Base-by-base conservation (phyloP, 495 filamentous ascomycete genomes). In the Xylaria flabelliformis region DNA sequence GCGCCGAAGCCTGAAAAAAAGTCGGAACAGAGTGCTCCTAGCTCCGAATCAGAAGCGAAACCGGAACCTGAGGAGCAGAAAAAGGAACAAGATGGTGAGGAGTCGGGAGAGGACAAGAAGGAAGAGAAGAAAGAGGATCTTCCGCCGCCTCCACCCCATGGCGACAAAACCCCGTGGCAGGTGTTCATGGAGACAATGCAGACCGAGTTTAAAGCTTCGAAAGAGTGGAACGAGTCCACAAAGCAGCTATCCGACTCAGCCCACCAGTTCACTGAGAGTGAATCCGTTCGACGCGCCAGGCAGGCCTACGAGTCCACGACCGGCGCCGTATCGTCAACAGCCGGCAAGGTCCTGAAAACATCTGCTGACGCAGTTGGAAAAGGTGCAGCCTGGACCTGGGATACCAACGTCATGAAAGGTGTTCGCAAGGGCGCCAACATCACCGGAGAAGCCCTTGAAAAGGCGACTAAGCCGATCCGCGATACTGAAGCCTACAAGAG, bases 161-260 rank as follows among this genome's bases (percentile, higher is more conserved):
- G 96, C 72, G 94, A 97, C 82, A 99, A 99, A 84, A 93, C 95
- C 9, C 96, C 96, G 42, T 97, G 96, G 93, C 94, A 97, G 81
- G 96, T 99, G 50, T 99, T 99, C 85, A 92, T 93, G 72, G 96
- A 99, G 75, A 99, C 96, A 67, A 89, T 99, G 80, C 89, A 93
- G 77, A 85, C 86, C 64, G 96, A 98, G 79, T 96, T 99, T 82
- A 95, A 97, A 79, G 92, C 94, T 36, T 98, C 96, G 21, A 97
- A 98, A 80, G 96, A 99, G 81, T 99, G 97, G 96, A 96, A 98
- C 76, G 96, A 99, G 75, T 97, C 93, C 55, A 99, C 95, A 21
- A 98, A 98, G 80, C 93, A 94, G 65, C 87, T 99, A 13, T 93
- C 94, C 15, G 91, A 92, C 48, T 92, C 91, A 0, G 94, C 94